Evolutionary conservation across 306 rosid genomes (phyloP).

Genomic region (Vicia sativa): DNA sequence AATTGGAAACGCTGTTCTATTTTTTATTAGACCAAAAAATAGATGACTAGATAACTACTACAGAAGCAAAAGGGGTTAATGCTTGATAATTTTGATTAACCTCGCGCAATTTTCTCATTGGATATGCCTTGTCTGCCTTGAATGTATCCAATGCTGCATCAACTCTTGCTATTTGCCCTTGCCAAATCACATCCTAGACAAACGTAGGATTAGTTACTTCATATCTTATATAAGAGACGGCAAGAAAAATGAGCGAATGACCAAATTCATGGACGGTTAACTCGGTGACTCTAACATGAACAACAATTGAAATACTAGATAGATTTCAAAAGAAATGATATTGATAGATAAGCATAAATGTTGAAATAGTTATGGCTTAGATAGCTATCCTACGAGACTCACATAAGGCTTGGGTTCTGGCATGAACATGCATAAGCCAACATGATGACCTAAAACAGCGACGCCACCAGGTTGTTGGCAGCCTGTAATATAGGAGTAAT

Average conservation of each 20-base stretch:
- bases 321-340: conserved; percentile 29
- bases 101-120: conserved; percentile 69
- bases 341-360: conserved; percentile 1
- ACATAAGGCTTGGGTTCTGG: too few species aligned
- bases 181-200: conserved; percentile 88
- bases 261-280: conserved; percentile 17
- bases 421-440: too few species aligned
- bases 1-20: conserved; percentile 57
- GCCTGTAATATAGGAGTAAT: too few species aligned
- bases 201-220: conserved; percentile 16
- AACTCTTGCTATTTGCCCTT: conserved; percentile 83
- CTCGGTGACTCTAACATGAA: conserved; percentile 28
- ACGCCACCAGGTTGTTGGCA: too few species aligned
- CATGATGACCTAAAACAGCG: too few species aligned
- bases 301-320: conserved; percentile 27
- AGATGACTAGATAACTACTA: conserved; percentile 28
- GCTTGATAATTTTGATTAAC: conserved; percentile 47
- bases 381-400: too few species aligned
- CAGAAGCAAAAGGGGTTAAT: conserved; percentile 13
- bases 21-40: neutral
- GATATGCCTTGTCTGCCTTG: conserved; percentile 83
- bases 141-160: conserved; percentile 75
- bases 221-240: conserved; percentile 32
- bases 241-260: conserved; percentile 18
- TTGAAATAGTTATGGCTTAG: conserved; percentile 21